These are phyloP conservation scores for Rhamnella rubrinervis DNA, from an alignment of 331 rosid species.

Conservation along the genomic window DNA sequence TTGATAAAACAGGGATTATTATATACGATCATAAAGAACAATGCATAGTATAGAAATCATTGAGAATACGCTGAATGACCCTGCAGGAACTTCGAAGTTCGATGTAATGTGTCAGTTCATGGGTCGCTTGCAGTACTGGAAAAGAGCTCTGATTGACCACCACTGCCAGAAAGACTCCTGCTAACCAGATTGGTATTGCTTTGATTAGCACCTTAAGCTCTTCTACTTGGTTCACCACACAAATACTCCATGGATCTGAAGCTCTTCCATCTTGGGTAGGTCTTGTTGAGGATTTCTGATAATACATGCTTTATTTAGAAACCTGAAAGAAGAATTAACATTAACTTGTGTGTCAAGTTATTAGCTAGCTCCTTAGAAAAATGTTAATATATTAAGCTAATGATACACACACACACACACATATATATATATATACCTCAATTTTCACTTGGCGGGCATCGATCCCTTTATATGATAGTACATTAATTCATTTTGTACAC, in stretches of 20 bases:
- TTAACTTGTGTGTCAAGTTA: not conserved
- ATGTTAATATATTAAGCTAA: no score
- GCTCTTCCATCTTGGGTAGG: not conserved
- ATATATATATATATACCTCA: constrained; percentile 11
- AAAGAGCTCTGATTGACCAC: not conserved
- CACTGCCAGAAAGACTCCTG: not conserved
- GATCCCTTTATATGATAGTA: not conserved
- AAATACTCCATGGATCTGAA: not conserved
- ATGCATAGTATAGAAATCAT: not conserved
- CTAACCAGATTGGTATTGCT: not conserved
- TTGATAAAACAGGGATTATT: not conserved
- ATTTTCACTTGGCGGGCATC: constrained; percentile 18
- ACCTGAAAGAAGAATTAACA: not conserved
- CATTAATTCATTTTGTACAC: not conserved
- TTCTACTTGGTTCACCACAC: not conserved
- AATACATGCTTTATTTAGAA: not conserved
- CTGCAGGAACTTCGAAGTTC: not conserved
- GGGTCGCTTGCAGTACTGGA: not conserved
- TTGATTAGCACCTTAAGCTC: not conserved
- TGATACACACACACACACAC: not conserved
- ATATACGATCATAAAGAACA: not conserved
- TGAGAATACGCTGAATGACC: not conserved
- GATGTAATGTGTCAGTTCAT: not conserved
- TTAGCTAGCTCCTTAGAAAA: not conserved
- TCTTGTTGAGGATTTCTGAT: not conserved